Evolutionary conservation across 2,329 filamentous ascomycete species (phyloP).

Genomic region (Emericellopsis cladophorae): DNA sequence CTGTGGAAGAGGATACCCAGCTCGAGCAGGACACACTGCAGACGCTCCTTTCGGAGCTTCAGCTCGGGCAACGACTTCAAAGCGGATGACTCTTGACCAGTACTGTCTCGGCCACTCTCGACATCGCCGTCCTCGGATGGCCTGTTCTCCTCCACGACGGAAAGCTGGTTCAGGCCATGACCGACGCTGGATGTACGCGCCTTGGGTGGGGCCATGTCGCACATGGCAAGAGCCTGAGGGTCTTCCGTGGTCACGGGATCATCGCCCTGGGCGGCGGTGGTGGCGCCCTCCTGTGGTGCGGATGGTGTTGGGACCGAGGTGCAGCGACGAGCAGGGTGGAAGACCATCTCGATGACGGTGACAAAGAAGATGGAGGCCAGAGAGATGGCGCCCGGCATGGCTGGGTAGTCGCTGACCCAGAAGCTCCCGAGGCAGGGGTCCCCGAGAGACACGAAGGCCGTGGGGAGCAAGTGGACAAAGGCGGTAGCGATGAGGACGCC

Average conservation of each 20-base stretch:
- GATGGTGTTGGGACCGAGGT: conserved; percentile 5
- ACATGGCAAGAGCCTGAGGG: conserved; percentile 13
- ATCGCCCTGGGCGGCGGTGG: not conserved
- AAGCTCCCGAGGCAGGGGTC: conserved; percentile 59
- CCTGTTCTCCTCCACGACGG: conserved; percentile 3
- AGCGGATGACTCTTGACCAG: not conserved
- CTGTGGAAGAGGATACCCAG: conserved; percentile 71
- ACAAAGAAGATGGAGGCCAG: conserved; percentile 71
- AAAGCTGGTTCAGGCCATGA: conserved; percentile 16
- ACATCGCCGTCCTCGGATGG: not conserved
- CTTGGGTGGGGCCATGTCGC: conserved; percentile 17
- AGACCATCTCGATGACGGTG: conserved; percentile 65
- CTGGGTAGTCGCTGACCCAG: conserved; percentile 63
- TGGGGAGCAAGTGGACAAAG: conserved; percentile 63
- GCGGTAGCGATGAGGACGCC: conserved; percentile 65
- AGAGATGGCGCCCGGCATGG: conserved; percentile 69
- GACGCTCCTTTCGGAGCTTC: conserved; percentile 49
- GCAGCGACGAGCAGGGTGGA: conserved; percentile 27
- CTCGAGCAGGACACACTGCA: conserved; percentile 67
- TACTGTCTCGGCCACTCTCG: not conserved
- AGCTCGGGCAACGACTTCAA: conserved; percentile 28
- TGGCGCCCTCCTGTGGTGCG: not conserved
- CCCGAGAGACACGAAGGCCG: conserved; percentile 49
- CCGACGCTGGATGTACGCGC: conserved; percentile 20
- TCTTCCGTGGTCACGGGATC: not conserved